phyloP scores from a whole-genome alignment of 2,329 filamentous ascomycete genomes.

The Biscogniauxia mediterranea region DNA sequence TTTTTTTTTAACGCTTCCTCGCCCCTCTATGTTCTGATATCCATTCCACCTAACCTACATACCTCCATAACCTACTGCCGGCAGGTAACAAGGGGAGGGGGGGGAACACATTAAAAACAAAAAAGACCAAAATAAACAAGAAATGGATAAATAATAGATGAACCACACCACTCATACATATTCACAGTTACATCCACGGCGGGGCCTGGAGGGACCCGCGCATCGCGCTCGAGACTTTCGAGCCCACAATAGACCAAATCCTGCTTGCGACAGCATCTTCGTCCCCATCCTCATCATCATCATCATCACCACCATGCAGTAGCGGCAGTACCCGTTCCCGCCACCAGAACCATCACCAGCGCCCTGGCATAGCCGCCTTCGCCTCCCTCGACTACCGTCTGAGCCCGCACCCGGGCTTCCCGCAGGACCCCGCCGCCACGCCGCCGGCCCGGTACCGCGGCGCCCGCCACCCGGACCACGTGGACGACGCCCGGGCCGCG shows the following conservation, averaged over 20 bases:
- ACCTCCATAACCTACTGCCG: neutral
- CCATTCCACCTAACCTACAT: neutral
- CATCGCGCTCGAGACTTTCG: constrained; percentile 45
- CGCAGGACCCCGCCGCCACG: constrained; percentile 41
- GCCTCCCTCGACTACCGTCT: constrained; percentile 66
- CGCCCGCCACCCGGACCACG: constrained; percentile 59
- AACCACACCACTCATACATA: neutral
- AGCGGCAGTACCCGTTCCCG: constrained; percentile 9
- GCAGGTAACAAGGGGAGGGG: neutral
- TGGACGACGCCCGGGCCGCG: constrained; percentile 54
- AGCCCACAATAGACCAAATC: constrained; percentile 40
- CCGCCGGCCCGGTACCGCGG: constrained; percentile 35
- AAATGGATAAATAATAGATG: neutral
- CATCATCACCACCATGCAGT: too few relatives aligned
- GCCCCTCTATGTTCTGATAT: neutral
- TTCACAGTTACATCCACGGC: constrained; percentile 55
- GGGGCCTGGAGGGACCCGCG: constrained; percentile 62
- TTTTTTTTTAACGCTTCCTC: neutral
- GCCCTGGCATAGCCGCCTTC: constrained; percentile 52
- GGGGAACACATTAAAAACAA: neutral
- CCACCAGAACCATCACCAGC: too few relatives aligned
- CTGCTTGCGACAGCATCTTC: constrained; percentile 33
- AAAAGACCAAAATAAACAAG: neutral
- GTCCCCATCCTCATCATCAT: too few relatives aligned
- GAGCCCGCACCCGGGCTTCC: constrained; percentile 49